phyloP scores from a whole-genome alignment of 2,329 filamentous ascomycete genomes.

The Colletotrichum lini region DNA sequence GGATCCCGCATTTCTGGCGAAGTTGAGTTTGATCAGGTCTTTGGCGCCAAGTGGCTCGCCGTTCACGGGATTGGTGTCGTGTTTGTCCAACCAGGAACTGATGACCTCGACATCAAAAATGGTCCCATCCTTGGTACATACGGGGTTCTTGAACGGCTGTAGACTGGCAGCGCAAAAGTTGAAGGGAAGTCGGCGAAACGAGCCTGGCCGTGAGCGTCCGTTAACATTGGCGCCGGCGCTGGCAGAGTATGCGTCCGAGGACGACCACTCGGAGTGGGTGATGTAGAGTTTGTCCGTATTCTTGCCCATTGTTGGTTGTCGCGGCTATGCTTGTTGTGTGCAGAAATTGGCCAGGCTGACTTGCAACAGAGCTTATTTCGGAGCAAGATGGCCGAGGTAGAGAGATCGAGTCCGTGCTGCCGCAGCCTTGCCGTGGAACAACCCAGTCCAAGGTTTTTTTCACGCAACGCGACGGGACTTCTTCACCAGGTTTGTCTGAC shows the following conservation, averaged over 20 bases:
- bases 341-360: constrained; percentile 4
- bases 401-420: neutral
- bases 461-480: neutral
- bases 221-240: constrained; percentile 78
- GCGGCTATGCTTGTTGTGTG: neutral
- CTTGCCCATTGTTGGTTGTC: constrained; percentile 58
- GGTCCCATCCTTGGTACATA: constrained; percentile 88
- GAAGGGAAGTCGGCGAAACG: constrained; percentile 93
- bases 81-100: constrained; percentile 92
- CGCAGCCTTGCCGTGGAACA: constrained; percentile 4
- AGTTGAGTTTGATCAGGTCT: constrained; percentile 92
- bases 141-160: constrained; percentile 94
- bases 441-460: neutral
- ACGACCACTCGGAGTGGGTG: constrained; percentile 98
- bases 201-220: constrained; percentile 68
- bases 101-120: constrained; percentile 98
- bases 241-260: constrained; percentile 88
- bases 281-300: constrained; percentile 73
- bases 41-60: constrained; percentile 83
- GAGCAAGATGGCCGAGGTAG: neutral
- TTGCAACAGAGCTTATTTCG: constrained; percentile 1
- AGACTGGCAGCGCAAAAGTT: constrained; percentile 98
- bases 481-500: constrained; percentile 7
- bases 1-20: constrained; percentile 88
- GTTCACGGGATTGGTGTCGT: constrained; percentile 91